Percentiles rank a stretch among this genome's conserved stretches.
These are phyloP conservation scores for Primulina tabacum DNA, from an alignment of 257 asterid species.

Conservation along the genomic window DNA sequence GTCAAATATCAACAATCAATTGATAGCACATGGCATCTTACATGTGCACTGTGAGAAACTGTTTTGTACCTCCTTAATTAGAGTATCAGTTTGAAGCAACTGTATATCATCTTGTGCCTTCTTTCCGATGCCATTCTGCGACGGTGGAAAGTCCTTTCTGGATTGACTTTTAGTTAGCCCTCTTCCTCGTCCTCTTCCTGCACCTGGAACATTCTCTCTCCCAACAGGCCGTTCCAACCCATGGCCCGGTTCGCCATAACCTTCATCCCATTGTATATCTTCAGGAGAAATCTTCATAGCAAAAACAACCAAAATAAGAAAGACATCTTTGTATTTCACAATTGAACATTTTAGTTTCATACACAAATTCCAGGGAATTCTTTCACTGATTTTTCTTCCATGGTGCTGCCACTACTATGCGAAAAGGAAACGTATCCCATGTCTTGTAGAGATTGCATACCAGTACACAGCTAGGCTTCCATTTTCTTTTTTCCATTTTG, in stretches of 20 bases:
- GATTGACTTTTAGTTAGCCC: conserved; percentile 43
- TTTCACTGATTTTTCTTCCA: conserved; percentile 5
- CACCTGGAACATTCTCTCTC: conserved; percentile 42
- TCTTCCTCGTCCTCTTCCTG: conserved; percentile 67
- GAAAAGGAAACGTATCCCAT: background rate
- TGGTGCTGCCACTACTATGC: conserved; percentile 3
- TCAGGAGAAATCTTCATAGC: conserved; percentile 56
- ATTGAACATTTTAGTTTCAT: background rate
- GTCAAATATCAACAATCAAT: conserved; percentile 22
- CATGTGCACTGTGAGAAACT: background rate
- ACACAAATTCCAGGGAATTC: background rate
- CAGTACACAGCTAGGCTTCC: conserved; percentile 10
- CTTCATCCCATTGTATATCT: conserved; percentile 65
- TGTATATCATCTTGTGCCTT: conserved; percentile 48
- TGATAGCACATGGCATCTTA: background rate
- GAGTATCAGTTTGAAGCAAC: conserved; percentile 63
- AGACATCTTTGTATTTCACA: background rate
- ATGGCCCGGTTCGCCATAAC: conserved; percentile 42
- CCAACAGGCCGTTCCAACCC: conserved; percentile 37
- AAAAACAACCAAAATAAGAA: conserved; percentile 11
- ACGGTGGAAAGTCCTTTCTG: conserved; percentile 46
- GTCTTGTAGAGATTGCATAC: background rate
- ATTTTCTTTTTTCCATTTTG: background rate
- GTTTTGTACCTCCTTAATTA: conserved; percentile 55
- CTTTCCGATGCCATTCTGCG: conserved; percentile 56